These are phyloP conservation scores for Pulveroboletus sp. DNA, from an alignment of 768 basidiomycete species.

Conservation along the genomic window DNA sequence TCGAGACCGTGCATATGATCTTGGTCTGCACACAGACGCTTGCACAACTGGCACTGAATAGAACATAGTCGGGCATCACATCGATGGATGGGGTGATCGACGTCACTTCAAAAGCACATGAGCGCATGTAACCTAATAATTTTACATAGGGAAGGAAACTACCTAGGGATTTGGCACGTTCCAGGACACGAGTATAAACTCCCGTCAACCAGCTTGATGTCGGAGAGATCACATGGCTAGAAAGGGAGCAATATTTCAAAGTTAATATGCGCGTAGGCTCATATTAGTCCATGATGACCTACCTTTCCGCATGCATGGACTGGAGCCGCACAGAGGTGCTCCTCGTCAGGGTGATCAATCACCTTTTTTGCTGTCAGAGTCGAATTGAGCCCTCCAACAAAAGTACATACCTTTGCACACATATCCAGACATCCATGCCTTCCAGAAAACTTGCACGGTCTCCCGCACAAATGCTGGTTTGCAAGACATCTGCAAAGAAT, in stretches of 20 bases:
- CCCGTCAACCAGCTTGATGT: slow-evolving; percentile 27
- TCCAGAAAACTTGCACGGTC: slow-evolving; percentile 41
- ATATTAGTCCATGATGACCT: not conserved
- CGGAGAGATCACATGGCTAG: slow-evolving; percentile 41
- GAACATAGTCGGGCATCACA: slow-evolving; percentile 55
- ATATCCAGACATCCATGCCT: slow-evolving; percentile 47
- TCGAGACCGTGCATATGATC: slow-evolving; percentile 53
- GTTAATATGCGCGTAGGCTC: not conserved
- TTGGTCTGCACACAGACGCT: slow-evolving; percentile 42
- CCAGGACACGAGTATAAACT: slow-evolving; percentile 38
- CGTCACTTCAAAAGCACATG: slow-evolving; percentile 33
- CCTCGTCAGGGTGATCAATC: slow-evolving; percentile 42
- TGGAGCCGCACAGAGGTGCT: slow-evolving; percentile 50
- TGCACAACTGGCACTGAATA: slow-evolving; percentile 50
- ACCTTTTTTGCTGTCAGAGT: slow-evolving; percentile 30
- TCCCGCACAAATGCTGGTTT: slow-evolving; percentile 52
- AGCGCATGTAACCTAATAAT: not conserved
- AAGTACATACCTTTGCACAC: slow-evolving; percentile 45
- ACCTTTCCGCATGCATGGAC: slow-evolving; percentile 56
- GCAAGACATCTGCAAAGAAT: slow-evolving; percentile 43
- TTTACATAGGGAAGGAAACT: not conserved
- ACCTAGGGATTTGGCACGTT: slow-evolving; percentile 42
- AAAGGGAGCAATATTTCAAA: not conserved
- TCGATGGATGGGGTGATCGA: slow-evolving; percentile 41
- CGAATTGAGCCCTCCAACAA: not conserved